Evolutionary conservation across 306 rosid species (phyloP).

Genomic region (Chamaecrista fasciculata): DNA sequence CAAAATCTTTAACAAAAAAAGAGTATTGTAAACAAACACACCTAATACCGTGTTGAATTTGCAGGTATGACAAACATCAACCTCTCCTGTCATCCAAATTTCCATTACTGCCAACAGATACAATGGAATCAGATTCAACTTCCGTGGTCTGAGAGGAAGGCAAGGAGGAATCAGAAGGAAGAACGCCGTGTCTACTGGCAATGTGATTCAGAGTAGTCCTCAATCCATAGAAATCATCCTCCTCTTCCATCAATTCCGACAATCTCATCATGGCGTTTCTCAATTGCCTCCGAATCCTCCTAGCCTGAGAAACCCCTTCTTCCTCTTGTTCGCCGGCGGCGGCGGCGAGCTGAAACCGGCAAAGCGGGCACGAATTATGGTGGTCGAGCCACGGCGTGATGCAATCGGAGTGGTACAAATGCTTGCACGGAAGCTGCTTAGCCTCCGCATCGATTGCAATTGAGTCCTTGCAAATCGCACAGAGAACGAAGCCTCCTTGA

Average conservation of each 20-base stretch:
- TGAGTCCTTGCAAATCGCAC: conserved; percentile 74
- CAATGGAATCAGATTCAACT: conserved; percentile 7
- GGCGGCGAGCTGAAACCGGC: conserved; percentile 51
- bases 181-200: conserved; percentile 48
- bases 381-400: conserved; percentile 78
- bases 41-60: conserved; percentile 7
- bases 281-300: conserved; percentile 33
- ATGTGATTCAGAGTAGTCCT: conserved; percentile 59
- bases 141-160: conserved; percentile 22
- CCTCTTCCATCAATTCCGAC: conserved; percentile 43
- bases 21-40: neutral
- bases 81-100: conserved; percentile 31
- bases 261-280: conserved; percentile 36
- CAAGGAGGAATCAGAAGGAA: neutral
- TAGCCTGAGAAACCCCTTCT: conserved; percentile 15
- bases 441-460: conserved; percentile 43
- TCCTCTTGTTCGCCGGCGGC: conserved; percentile 29
- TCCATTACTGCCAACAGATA: neutral
- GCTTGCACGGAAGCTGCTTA: conserved; percentile 72
- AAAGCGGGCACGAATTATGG: conserved; percentile 76
- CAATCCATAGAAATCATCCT: conserved; percentile 54
- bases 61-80: conserved; percentile 7
- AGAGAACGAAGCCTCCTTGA: conserved; percentile 43
- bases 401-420: conserved; percentile 74
- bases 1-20: too few species aligned